A percentile compares a stretch with the other conserved stretches of the same genome.
Conservation (phyloP, 805 yeast species). For the Metschnikowia kofuensis region DNA sequence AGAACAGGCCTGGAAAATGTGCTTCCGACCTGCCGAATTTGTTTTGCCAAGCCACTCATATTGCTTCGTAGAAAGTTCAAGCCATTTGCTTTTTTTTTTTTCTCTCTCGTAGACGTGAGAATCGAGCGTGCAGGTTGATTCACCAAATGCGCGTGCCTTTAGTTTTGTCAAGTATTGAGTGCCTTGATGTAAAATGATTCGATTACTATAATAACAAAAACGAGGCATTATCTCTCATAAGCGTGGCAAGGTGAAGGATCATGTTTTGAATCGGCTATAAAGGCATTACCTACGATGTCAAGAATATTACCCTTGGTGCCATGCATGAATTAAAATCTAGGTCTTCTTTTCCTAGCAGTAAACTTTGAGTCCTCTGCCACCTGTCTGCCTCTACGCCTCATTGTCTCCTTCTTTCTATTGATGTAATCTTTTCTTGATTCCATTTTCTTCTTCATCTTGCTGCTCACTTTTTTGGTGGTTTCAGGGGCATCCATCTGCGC, state of each 20-base stretch:
- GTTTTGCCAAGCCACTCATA: slow-evolving; percentile 8
- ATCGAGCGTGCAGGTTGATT: slow-evolving; percentile 7
- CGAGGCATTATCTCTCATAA: too few species aligned
- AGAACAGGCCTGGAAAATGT: slow-evolving; percentile 1
- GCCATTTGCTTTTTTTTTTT: background rate
- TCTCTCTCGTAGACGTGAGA: background rate
- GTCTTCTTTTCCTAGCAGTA: slow-evolving; percentile 71
- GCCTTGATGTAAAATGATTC: too few species aligned
- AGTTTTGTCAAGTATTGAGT: too few species aligned
- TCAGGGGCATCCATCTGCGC: slow-evolving; percentile 74
- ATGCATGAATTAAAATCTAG: slow-evolving; percentile 29
- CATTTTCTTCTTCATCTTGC: slow-evolving; percentile 48
- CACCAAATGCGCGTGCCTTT: background rate
- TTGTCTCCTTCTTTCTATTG: slow-evolving; percentile 85
- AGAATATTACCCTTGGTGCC: background rate
- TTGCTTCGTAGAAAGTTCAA: background rate
- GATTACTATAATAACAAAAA: too few species aligned
- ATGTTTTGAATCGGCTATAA: too few species aligned
- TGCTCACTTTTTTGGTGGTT: slow-evolving; percentile 38
- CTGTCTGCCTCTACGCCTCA: slow-evolving; percentile 84
- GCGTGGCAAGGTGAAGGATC: too few species aligned
- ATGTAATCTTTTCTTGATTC: slow-evolving; percentile 83
- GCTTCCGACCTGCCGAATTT: slow-evolving; percentile 3
- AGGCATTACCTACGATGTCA: too few species aligned
- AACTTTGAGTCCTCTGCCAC: slow-evolving; percentile 91